Evolutionary conservation across 2,329 filamentous ascomycete genomes (phyloP).

Genomic region (Kalaharituber pfeilii): DNA sequence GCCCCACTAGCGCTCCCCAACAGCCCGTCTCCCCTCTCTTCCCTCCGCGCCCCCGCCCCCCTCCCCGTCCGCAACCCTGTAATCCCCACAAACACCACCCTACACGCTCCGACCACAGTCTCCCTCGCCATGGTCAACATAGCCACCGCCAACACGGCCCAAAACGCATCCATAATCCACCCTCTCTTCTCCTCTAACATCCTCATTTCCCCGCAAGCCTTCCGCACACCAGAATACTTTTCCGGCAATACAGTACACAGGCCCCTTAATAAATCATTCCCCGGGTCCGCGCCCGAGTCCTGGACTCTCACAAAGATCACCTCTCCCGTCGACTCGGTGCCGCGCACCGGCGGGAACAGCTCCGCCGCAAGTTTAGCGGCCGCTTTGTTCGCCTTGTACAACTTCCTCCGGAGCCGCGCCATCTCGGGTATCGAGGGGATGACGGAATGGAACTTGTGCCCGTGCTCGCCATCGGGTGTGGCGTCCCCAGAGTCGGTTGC

Average conservation of each 20-base stretch:
- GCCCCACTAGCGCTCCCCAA: neutral
- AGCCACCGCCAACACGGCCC: constrained; percentile 1
- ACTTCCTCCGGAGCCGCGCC: constrained; percentile 7
- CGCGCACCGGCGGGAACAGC: neutral
- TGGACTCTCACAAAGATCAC: neutral
- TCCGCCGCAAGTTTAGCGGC: constrained; percentile 7
- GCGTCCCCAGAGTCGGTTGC: constrained; percentile 4
- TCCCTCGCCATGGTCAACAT: constrained; percentile 3
- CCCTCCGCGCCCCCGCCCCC: neutral
- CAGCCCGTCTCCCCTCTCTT: neutral
- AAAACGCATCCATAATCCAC: neutral
- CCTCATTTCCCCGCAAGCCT: neutral
- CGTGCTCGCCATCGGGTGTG: neutral
- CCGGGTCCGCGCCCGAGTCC: constrained; percentile 2
- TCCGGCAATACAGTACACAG: constrained; percentile 3
- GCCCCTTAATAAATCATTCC: neutral
- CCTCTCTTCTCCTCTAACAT: neutral
- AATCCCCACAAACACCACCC: constrained; percentile 9
- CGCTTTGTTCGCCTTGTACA: constrained; percentile 16
- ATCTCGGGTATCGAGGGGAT: constrained; percentile 1
- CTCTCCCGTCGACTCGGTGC: constrained; percentile 3
- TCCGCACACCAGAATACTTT: neutral
- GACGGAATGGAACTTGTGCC: neutral
- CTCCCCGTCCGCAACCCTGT: neutral
- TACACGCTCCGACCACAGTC: constrained; percentile 5